Conservation (phyloP, 352 stramenopile genomes). For the Phytophthora chlamydospora region DNA sequence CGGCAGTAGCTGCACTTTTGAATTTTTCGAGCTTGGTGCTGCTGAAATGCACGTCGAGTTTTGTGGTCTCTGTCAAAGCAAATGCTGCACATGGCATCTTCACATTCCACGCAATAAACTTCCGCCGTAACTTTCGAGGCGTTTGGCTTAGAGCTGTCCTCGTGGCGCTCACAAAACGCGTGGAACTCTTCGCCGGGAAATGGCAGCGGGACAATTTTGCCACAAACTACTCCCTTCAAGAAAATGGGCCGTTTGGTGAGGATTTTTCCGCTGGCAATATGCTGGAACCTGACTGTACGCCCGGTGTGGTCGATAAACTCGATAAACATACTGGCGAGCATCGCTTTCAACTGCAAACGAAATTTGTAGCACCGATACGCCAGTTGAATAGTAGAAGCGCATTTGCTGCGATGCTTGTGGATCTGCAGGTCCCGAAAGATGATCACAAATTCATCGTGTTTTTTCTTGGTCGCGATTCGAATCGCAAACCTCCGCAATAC, state of each 20-base stretch:
- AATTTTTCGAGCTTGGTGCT: conserved; percentile 46
- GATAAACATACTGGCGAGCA: conserved; percentile 63
- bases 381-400: conserved; percentile 44
- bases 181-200: conserved; percentile 76
- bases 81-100: conserved; percentile 66
- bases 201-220: conserved; percentile 61
- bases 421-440: conserved; percentile 43
- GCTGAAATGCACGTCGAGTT: conserved; percentile 51
- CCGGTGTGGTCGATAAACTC: conserved; percentile 65
- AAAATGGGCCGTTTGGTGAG: conserved; percentile 54
- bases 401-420: conserved; percentile 33
- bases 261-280: conserved; percentile 43
- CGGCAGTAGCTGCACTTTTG: conserved; percentile 55
- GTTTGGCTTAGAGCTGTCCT: conserved; percentile 40
- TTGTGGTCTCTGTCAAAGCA: conserved; percentile 74
- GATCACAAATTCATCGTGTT: conserved; percentile 54
- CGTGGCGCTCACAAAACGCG: conserved; percentile 70
- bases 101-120: conserved; percentile 75
- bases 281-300: conserved; percentile 45
- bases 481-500: conserved; percentile 54
- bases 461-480: conserved; percentile 41
- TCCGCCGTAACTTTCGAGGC: conserved; percentile 38
- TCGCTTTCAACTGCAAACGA: conserved; percentile 44
- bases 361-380: conserved; percentile 60
- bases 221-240: conserved; percentile 54